Evolutionary conservation across 2,329 filamentous ascomycete genomes (phyloP), one percentile per base, ranked within the genome.

Genomic region (Lachnellula cervina): DNA sequence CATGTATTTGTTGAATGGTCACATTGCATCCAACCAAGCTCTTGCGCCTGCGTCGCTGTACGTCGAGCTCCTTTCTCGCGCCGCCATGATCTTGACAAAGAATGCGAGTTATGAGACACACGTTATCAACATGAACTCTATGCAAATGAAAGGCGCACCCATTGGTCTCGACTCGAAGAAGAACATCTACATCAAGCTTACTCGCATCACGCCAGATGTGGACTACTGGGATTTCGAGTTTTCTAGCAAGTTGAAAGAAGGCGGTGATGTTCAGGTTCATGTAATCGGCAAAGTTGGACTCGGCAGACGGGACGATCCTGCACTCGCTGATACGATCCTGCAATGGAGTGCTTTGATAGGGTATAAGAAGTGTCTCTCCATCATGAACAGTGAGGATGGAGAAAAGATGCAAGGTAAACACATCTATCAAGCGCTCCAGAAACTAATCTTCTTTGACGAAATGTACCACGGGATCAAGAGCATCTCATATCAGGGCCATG

Each of bases 351-450:
- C 19, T 9, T 35, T 56, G 17, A 50, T 59, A 21, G 50, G 49
- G 6, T 35, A 72, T 46, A 45, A 68, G 21, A 68, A 67, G 6
- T 70, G 66, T 56, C 42, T 60, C 16, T 56, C 62, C 7, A 28
- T 75, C 17, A 58, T 74, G n/a, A 23, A 64, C 32, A 57, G 45
- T 52, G 54, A 46, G 2, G 63, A 66, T 7, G 65, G 52, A 2
- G 70, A 72, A 38, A 70, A 73, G 9, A 63, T 75, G 21, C 66
- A 69, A 40, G 69, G 68, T 2, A 67, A 66, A 7, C 70, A 68
- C 56, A 68, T 77, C 11, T 78, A 77, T 62, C 60, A 62, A 14
- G 63, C 66, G 2, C 73, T 76, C 56, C 54, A 59, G 0, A 62
- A 68, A 0, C 63, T 75, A 14, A 70, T 76, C 16, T 64, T 72